phyloP scores from a whole-genome alignment of 176 grass and related monocot genomes.

The Oryza meyeriana region DNA sequence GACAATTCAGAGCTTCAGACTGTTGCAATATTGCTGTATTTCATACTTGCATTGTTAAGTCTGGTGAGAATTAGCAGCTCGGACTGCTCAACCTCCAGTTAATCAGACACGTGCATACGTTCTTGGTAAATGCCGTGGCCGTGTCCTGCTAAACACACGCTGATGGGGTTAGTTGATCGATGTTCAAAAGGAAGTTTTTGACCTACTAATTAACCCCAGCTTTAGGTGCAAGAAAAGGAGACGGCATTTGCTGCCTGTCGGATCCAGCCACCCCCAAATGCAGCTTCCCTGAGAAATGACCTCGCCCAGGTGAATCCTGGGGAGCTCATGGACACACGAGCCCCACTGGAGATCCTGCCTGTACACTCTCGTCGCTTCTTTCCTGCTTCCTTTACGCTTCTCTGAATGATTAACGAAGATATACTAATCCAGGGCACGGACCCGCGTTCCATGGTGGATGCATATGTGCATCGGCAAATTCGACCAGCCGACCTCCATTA shows the following conservation, averaged over 20 bases:
- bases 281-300: constrained; percentile 30
- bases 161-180: not conserved
- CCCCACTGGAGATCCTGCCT: not conserved
- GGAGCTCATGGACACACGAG: not conserved
- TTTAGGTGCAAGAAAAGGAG: not conserved
- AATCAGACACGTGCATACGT: not conserved
- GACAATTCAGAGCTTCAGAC: not conserved
- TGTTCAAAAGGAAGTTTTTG: not conserved
- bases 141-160: not conserved
- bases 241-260: not conserved
- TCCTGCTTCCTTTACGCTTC: not conserved
- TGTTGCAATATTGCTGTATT: not conserved
- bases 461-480: not conserved
- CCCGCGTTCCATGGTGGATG: constrained; percentile 16
- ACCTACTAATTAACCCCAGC: not conserved
- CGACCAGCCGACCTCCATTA: constrained; percentile 17
- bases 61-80: not conserved
- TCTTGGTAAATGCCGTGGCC: not conserved
- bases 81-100: not conserved
- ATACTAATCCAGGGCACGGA: not conserved
- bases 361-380: constrained; percentile 15
- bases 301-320: constrained; percentile 39
- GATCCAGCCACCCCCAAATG: constrained; percentile 31
- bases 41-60: not conserved
- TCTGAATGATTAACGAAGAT: not conserved